Conservation (phyloP, 2,329 filamentous ascomycete genomes). For the Periconia digitata region DNA sequence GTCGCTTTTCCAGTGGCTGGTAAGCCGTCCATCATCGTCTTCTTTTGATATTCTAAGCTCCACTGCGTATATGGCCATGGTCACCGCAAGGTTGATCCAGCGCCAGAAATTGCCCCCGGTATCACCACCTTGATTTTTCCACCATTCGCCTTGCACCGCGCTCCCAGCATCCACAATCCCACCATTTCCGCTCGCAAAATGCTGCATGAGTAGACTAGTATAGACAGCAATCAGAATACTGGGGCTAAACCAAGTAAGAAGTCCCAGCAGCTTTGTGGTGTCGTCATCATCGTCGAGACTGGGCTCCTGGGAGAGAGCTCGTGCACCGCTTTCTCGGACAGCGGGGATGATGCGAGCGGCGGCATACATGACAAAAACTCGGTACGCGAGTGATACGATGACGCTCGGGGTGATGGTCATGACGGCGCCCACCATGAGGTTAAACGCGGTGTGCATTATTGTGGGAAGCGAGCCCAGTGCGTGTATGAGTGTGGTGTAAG, state of each 20-base stretch:
- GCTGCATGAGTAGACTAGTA: constrained; percentile 91
- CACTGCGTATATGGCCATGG: constrained; percentile 86
- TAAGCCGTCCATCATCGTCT: constrained; percentile 71
- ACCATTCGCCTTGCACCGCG: constrained; percentile 64
- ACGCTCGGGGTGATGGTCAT: constrained; percentile 95
- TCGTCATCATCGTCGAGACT: constrained; percentile 83
- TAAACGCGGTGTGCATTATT: constrained; percentile 79
- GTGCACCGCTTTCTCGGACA: constrained; percentile 81
- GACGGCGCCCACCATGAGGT: constrained; percentile 86
- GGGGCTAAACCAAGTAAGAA: constrained; percentile 91
- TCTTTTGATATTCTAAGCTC: constrained; percentile 86
- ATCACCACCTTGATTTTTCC: constrained; percentile 82
- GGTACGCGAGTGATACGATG: constrained; percentile 91
- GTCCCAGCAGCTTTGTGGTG: constrained; percentile 75
- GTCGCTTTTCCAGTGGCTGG: constrained; percentile 91
- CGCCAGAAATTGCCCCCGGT: constrained; percentile 84
- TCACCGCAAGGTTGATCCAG: constrained; percentile 89
- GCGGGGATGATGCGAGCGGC: constrained; percentile 95
- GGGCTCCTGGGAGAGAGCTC: constrained; percentile 80
- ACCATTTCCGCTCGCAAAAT: constrained; percentile 72
- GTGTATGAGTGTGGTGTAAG: constrained; percentile 87
- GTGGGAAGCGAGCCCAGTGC: constrained; percentile 80
- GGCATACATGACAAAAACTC: constrained; percentile 92
- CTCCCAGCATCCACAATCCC: constrained; percentile 48
- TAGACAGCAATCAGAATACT: constrained; percentile 95